These are phyloP conservation scores for Cercospora berteroae DNA, from an alignment of 2,329 filamentous ascomycete genomes.

Conservation along the genomic window DNA sequence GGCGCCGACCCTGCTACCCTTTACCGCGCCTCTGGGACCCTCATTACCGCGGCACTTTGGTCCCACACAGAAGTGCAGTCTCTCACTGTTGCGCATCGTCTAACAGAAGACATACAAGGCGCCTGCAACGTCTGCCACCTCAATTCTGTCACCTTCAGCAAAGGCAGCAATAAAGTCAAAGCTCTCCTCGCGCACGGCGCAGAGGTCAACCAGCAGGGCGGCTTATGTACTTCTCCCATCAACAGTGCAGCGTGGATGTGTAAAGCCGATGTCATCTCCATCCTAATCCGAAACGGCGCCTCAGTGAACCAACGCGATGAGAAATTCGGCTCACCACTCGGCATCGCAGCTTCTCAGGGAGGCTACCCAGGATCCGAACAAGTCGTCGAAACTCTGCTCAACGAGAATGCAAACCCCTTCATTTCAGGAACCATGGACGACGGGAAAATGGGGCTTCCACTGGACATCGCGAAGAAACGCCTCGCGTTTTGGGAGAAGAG, in stretches of 20 bases:
- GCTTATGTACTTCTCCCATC: conserved; percentile 27
- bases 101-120: conserved; percentile 23
- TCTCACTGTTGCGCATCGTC: conserved; percentile 21
- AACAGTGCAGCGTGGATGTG: conserved; percentile 29
- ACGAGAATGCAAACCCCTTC: conserved; percentile 18
- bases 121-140: conserved; percentile 22
- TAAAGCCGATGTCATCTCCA: conserved; percentile 25
- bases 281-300: conserved; percentile 31
- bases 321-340: conserved; percentile 32
- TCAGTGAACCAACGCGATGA: conserved; percentile 24
- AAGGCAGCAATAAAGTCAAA: conserved; percentile 24
- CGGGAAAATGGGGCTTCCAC: conserved; percentile 1
- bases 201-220: conserved; percentile 24
- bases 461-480: conserved; percentile 12
- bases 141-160: conserved; percentile 18
- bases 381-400: conserved; percentile 33
- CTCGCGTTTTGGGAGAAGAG: conserved; percentile 14
- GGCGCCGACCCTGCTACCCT: conserved; percentile 20
- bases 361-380: conserved; percentile 27
- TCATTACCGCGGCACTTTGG: conserved; percentile 24
- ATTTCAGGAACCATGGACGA: neutral
- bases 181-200: conserved; percentile 32
- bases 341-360: conserved; percentile 29
- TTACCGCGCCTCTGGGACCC: conserved; percentile 14
- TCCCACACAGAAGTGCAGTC: conserved; percentile 18